Conservation (phyloP, 495 filamentous ascomycete genomes). For the Oleoguttula mirabilis region DNA sequence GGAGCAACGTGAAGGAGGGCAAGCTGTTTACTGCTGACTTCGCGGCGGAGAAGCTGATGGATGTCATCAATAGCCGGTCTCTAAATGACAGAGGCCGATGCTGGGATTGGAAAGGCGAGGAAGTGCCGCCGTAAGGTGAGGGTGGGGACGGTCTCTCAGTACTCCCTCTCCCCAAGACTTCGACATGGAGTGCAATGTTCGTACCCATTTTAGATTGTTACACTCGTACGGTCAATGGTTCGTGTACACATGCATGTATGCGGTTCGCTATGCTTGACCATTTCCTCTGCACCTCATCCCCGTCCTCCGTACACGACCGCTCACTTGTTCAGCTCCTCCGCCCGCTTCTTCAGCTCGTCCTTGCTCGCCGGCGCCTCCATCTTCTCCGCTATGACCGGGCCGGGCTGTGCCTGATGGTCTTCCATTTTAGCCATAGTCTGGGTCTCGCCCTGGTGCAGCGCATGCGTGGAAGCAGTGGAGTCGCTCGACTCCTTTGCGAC, state of each 20-base stretch:
- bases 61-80: conserved; percentile 39
- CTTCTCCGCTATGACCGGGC: conserved; percentile 32
- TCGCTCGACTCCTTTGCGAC: conserved; percentile 28
- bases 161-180: too few relatives aligned
- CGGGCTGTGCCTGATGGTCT: conserved; percentile 25
- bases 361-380: conserved; percentile 42
- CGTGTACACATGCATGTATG: too few relatives aligned
- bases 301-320: background rate
- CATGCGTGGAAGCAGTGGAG: conserved; percentile 22
- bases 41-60: conserved; percentile 47
- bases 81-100: conserved; percentile 49
- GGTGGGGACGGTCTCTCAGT: too few relatives aligned
- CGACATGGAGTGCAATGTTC: too few relatives aligned
- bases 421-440: conserved; percentile 8
- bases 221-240: too few relatives aligned
- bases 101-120: conserved; percentile 69
- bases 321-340: conserved; percentile 32
- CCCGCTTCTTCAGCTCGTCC: conserved; percentile 31
- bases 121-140: conserved; percentile 55
- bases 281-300: too few relatives aligned
- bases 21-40: conserved; percentile 52
- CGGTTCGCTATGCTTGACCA: too few relatives aligned
- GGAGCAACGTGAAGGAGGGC: conserved; percentile 44
- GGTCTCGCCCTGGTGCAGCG: conserved; percentile 18
- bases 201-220: too few relatives aligned